Percentiles rank a stretch among this genome's conserved stretches.
These are phyloP conservation scores for Bryopsis sp. DNA, from an alignment of 139 green algal species.

Conservation along the genomic window DNA sequence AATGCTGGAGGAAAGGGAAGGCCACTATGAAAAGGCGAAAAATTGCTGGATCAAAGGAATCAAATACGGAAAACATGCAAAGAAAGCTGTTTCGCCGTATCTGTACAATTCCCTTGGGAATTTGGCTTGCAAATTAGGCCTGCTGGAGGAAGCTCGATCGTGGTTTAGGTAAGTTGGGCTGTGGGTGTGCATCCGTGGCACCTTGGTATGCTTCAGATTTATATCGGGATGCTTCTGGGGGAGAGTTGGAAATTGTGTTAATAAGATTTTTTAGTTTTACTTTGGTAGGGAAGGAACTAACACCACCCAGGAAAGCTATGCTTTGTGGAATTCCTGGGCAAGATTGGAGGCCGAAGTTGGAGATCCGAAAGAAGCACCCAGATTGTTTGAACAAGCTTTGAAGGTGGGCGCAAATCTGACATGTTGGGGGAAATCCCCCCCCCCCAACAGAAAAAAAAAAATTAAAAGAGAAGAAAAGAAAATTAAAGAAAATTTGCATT, in stretches of 20 bases:
- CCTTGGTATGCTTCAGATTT: conserved; percentile 13
- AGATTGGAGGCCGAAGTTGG: conserved; percentile 56
- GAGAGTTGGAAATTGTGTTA: neutral
- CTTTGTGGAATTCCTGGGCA: conserved; percentile 83
- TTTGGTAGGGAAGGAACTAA: neutral
- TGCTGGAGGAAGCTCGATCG: conserved; percentile 59
- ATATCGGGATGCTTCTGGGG: too few species aligned
- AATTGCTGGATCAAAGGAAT: conserved; percentile 38
- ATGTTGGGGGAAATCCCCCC: too few species aligned
- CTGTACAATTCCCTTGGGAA: conserved; percentile 77
- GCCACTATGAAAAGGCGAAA: conserved; percentile 68
- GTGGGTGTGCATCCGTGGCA: conserved; percentile 32
- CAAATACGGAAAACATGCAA: conserved; percentile 15
- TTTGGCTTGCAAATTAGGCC: conserved; percentile 61
- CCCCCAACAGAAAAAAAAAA: too few species aligned
- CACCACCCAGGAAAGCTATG: conserved; percentile 34
- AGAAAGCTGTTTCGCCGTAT: conserved; percentile 33
- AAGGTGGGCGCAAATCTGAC: too few species aligned
- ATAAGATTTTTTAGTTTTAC: neutral
- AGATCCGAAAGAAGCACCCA: conserved; percentile 31
- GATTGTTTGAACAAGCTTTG: neutral
- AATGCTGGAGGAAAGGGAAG: conserved; percentile 81
- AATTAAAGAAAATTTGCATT: too few species aligned
- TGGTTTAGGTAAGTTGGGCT: conserved; percentile 54
- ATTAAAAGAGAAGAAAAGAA: too few species aligned